Base-by-base conservation (phyloP, 2,329 filamentous ascomycete genomes). In the Dactylellina drechsleri region DNA sequence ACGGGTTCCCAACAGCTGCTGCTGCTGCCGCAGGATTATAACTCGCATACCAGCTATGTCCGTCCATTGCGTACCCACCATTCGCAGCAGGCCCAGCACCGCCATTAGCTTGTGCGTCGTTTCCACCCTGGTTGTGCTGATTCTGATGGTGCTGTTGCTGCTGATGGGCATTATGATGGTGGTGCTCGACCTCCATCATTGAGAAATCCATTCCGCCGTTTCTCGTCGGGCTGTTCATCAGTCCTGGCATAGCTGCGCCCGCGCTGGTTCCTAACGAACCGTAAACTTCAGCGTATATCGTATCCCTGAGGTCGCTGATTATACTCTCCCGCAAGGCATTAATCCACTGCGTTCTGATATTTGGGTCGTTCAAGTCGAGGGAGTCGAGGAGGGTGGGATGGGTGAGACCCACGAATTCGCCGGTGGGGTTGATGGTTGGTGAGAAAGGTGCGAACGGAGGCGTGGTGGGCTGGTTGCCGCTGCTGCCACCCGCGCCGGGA, bases 331-430 rank as follows among this genome's bases (percentile, higher is more conserved):
- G 77, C 12, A 79, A 76, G 4, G 78, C 77, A 41, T 67, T 66
- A n/a, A 78, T 73, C 78, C 78, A 79, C 41, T 68, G 60, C 10
- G 71, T 59, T 49, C 78, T 59, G 12, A 62, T 58, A 40, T 65
- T 75, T 15, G 77, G 77, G 41, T 79, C 76, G 65, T 79, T 79
- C 8, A 79, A 71, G 49, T 79, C 70, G 53, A 78, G 70, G 47
- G 66, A 77, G 23, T 78, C 77, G 23, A 79, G 64, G 16, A 77
- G 62, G 18, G 59, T 54, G 2, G 77, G 76, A 54, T 79, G 76
- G 23, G 77, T 78, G 18, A 79, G 59, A 54, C 57, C 65, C 20
- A 68, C 68, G 26, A 71, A 78, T 52, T 62, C 68, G 45, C 56
- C 67, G 41, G 64, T 65, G 5, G 74, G 65, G 40, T 45, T 71